Conservation (phyloP, 305 asterid species). For the Stenogyne calaminthoides region DNA sequence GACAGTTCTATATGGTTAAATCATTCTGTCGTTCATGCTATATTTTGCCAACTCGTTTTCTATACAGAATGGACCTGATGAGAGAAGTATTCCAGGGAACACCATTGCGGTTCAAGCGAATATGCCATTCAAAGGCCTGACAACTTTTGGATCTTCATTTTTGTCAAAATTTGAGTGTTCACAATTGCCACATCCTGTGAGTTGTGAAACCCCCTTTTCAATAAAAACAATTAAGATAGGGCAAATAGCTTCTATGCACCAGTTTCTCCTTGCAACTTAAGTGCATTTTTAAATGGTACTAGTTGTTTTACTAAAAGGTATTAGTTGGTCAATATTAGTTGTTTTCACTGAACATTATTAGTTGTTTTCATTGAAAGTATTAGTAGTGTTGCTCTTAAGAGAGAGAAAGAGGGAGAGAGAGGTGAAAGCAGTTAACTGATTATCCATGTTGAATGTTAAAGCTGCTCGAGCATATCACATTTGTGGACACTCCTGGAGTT, state of each 20-base stretch:
- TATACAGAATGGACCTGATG: constrained; percentile 85
- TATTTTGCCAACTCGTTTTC: constrained; percentile 1
- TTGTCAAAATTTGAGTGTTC: constrained; percentile 92
- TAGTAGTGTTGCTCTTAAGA: not conserved
- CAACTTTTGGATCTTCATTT: constrained; percentile 84
- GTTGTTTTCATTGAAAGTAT: too few relatives aligned
- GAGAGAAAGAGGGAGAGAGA: not conserved
- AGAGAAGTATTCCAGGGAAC: constrained; percentile 93
- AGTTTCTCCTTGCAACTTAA: too few relatives aligned
- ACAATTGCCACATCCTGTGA: constrained; percentile 92
- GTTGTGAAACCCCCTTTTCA: constrained; percentile 33
- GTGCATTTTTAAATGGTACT: too few relatives aligned
- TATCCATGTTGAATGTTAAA: constrained; percentile 33
- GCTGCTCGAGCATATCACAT: constrained; percentile 85
- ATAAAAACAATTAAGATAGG: not conserved
- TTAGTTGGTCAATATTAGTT: too few relatives aligned
- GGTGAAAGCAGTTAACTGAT: not conserved
- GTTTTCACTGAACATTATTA: too few relatives aligned
- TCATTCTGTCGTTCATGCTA: constrained; percentile 11
- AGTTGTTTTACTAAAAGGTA: too few relatives aligned
- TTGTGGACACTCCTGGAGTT: constrained; percentile 94
- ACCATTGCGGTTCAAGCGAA: constrained; percentile 95
- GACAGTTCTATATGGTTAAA: constrained; percentile 17
- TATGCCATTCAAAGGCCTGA: constrained; percentile 93
- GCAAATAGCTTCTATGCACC: too few relatives aligned